Conservation (phyloP, 192 early-diverging fungal species). For the Backusella mclennaniae region DNA sequence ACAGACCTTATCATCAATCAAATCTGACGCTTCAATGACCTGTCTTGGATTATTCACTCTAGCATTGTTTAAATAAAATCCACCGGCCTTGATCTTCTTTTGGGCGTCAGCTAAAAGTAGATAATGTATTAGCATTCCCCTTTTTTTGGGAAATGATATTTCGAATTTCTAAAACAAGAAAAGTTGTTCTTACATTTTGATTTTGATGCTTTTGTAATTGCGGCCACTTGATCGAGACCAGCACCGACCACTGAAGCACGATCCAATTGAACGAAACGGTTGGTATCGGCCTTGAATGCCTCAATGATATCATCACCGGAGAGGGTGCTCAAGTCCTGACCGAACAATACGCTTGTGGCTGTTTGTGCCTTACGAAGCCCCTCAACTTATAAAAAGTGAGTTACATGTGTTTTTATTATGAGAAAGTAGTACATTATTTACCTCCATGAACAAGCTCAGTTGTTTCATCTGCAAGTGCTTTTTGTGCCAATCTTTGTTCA, state of each 20-base stretch:
- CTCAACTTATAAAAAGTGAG: conserved; percentile 32
- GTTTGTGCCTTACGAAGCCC: conserved; percentile 64
- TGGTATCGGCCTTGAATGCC: conserved; percentile 70
- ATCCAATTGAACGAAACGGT: conserved; percentile 50
- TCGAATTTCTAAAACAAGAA: background rate
- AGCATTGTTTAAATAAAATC: conserved; percentile 77
- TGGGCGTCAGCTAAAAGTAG: conserved; percentile 63
- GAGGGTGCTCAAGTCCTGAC: conserved; percentile 45
- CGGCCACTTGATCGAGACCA: conserved; percentile 58
- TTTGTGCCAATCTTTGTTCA: conserved; percentile 72
- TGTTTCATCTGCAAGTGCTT: conserved; percentile 74
- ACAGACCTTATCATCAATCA: conserved; percentile 66
- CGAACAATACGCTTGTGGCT: conserved; percentile 78
- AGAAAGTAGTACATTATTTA: conserved; percentile 19
- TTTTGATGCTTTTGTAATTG: conserved; percentile 57
- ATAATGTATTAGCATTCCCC: background rate
- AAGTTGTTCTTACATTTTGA: conserved; percentile 59
- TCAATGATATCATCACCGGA: conserved; percentile 57
- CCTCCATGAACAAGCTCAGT: conserved; percentile 90
- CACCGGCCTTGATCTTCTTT: conserved; percentile 74
- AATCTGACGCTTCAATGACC: conserved; percentile 44
- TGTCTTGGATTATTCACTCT: conserved; percentile 46
- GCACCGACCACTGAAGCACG: conserved; percentile 42
- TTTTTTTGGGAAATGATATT: background rate
- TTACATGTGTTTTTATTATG: background rate